Evolutionary conservation across 306 rosid species (phyloP), one percentile per base, ranked within the genome.

Genomic region (Phaseolus lunatus): DNA sequence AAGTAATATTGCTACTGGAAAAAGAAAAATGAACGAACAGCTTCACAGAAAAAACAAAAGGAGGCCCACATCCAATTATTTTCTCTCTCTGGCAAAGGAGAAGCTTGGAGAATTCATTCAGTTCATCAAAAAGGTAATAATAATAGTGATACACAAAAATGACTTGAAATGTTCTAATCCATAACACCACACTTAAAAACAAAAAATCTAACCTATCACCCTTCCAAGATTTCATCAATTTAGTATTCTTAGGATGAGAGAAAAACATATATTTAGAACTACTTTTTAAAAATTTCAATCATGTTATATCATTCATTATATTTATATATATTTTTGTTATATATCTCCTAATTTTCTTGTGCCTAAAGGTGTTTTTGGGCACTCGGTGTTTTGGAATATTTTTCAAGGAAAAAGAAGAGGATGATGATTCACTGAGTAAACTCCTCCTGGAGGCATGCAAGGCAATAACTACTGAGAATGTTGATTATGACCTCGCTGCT

Each of bases 361-460:
- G 5, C 20, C 23, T 9, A n/a, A n/a, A 8, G 26, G 22, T 9
- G 24, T 52, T 52, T 7, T 3, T 9, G 8, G 0, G 5, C 26
- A 52, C 3, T 52, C 5, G 58, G 2, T 52, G 26, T 3, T 0
- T 3, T 16, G 0, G 13, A 19, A 19, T 2, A 0, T 1, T 8
- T 9, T 18, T 9, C 14, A 23, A 9, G 20, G 2, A 9, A 6
- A 7, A 50, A 18, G 9, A 9, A 3, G 1, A 22, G 2, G 2
- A 16, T 1, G 9, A 22, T 9, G 35, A 59, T 2, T 0, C 2
- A 24, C 10, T 26, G 2, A 27, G 67, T 59, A 11, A 27, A 14
- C n/a, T n/a, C n/a, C 20, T 48, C 3, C 22, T n/a, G 6, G 0
- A 0, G 9, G 89, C 87, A 0, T 88, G 92, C 74, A 0, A 0